phyloP scores from a whole-genome alignment of 108 stramenopile genomes.

The Cyclotella distinguenda region DNA sequence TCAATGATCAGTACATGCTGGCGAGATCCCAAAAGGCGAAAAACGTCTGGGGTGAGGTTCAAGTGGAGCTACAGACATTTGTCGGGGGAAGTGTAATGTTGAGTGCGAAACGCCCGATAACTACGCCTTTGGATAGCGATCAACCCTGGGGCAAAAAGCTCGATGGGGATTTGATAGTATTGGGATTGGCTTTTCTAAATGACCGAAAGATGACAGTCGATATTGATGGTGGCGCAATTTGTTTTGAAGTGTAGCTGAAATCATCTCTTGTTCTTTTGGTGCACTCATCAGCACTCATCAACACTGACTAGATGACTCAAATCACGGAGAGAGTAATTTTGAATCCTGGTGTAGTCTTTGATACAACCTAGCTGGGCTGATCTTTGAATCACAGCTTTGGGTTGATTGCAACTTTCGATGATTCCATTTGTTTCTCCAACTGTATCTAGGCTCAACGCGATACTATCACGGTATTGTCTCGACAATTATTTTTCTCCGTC shows the following conservation, averaged over 20 bases:
- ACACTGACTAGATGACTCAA: too few species aligned
- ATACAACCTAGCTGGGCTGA: too few species aligned
- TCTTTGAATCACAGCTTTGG: too few species aligned
- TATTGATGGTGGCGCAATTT: constrained; percentile 10
- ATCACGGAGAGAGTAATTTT: too few species aligned
- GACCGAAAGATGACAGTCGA: constrained; percentile 24
- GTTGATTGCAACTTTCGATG: too few species aligned
- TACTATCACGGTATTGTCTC: too few species aligned
- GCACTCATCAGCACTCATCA: too few species aligned
- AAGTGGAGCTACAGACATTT: constrained; percentile 14
- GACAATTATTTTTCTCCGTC: too few species aligned
- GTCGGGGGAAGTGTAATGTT: constrained; percentile 20
- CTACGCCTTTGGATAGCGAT: constrained; percentile 34
- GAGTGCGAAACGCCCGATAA: constrained; percentile 28
- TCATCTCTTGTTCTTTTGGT: neutral
- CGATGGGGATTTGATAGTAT: constrained; percentile 29
- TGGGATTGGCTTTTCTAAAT: constrained; percentile 42
- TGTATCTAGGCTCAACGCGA: too few species aligned
- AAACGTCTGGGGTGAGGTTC: constrained; percentile 33
- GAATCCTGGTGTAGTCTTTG: too few species aligned
- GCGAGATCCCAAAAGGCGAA: constrained; percentile 32
- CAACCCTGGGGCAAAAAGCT: constrained; percentile 35
- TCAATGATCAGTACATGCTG: constrained; percentile 23
- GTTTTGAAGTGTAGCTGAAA: constrained; percentile 2
- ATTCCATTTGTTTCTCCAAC: too few species aligned